Evolutionary conservation across 306 rosid species (phyloP).

Genomic region (Fagus sylvatica): DNA sequence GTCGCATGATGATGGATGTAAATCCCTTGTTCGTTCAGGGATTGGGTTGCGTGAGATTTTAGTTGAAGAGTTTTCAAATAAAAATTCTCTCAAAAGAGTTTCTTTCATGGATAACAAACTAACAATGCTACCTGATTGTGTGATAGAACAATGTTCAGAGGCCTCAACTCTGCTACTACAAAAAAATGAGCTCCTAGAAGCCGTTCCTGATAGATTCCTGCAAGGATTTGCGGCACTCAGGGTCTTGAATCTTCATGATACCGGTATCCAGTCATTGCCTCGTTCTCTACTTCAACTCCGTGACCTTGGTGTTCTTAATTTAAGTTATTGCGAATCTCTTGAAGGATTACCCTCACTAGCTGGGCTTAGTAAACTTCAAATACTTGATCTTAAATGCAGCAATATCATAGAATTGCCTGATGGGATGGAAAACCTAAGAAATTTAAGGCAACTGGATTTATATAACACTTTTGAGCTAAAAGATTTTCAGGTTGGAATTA

Average conservation of each 20-base stretch:
- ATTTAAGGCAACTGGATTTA: not conserved
- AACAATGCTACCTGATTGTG: too few species aligned
- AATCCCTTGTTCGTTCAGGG: not conserved
- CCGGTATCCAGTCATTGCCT: conserved; percentile 16
- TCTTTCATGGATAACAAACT: too few species aligned
- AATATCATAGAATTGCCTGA: conserved; percentile 21
- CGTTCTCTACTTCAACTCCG: conserved; percentile 19
- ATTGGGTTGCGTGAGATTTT: too few species aligned
- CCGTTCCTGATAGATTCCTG: too few species aligned
- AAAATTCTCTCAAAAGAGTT: too few species aligned
- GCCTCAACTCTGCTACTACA: too few species aligned
- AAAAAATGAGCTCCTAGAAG: too few species aligned
- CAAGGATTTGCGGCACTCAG: too few species aligned
- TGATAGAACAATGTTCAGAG: too few species aligned
- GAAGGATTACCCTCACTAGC: conserved; percentile 13
- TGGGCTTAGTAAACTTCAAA: conserved; percentile 7
- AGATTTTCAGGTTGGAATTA: too few species aligned
- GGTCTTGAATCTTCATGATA: not conserved
- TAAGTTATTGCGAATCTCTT: not conserved
- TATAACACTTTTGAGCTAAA: too few species aligned
- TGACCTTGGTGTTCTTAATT: conserved; percentile 21
- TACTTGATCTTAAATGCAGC: conserved; percentile 13
- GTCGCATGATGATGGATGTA: not conserved
- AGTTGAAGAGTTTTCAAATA: too few species aligned
- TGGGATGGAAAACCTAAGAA: conserved; percentile 8